phyloP scores from a whole-genome alignment of 2,329 filamentous ascomycete species.

The Colletotrichum abscissum region DNA sequence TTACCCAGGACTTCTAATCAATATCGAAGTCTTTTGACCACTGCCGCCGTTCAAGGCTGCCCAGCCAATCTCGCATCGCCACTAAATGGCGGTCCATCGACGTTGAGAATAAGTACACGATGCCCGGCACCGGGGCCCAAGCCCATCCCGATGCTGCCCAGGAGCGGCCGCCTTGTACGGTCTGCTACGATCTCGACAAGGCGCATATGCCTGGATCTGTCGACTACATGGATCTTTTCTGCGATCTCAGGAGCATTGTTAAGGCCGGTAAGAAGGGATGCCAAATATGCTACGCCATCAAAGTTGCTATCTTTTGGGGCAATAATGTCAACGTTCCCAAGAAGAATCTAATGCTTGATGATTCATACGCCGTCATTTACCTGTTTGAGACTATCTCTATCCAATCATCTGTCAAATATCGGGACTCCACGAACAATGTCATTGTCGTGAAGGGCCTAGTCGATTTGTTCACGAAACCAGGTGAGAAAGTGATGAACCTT shows the following conservation, averaged over 20 bases:
- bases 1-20: neutral
- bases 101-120: neutral
- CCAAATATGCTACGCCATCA: slow-evolving; percentile 23
- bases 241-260: neutral
- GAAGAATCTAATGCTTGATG: neutral
- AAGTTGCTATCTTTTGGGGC: neutral
- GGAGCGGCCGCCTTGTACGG: neutral
- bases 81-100: neutral
- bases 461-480: slow-evolving; percentile 16
- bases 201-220: neutral
- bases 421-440: neutral
- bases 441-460: neutral
- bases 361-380: neutral
- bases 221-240: neutral
- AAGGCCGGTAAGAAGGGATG: slow-evolving; percentile 11
- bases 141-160: neutral
- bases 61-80: neutral
- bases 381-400: neutral
- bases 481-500: neutral
- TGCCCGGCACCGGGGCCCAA: neutral
- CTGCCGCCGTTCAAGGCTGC: neutral
- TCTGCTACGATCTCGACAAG: neutral
- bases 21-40: neutral
- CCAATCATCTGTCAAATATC: too few relatives aligned
- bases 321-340: neutral